A percentile compares a stretch with the other conserved stretches of the same genome.
Evolutionary conservation across 805 yeast species (phyloP).

Genomic region (Saccharomycopsis sp.): DNA sequence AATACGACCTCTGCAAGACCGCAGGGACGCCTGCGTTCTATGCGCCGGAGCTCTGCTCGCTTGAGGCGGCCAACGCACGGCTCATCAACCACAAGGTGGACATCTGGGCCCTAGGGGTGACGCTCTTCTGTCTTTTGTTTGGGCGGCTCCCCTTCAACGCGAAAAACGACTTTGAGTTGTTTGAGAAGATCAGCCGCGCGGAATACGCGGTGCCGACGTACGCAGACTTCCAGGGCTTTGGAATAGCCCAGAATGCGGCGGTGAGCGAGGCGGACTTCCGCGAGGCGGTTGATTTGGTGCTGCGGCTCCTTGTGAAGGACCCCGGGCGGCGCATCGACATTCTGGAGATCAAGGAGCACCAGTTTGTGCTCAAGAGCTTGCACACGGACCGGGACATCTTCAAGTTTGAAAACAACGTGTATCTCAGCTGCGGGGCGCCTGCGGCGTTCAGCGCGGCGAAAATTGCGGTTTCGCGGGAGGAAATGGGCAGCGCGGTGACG

Average conservation of each 20-base stretch:
- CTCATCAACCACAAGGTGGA: conserved; percentile 77
- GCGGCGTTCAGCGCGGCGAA: conserved; percentile 27
- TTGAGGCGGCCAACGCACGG: conserved; percentile 34
- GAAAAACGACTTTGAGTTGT: conserved; percentile 77
- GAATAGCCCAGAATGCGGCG: conserved; percentile 24
- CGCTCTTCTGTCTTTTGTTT: conserved; percentile 78
- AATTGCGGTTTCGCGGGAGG: conserved; percentile 58
- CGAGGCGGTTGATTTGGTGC: conserved; percentile 49
- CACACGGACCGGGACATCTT: conserved; percentile 24
- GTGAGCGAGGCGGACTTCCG: conserved; percentile 38
- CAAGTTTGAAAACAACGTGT: conserved; percentile 24
- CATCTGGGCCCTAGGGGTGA: conserved; percentile 96
- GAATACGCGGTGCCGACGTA: conserved; percentile 55
- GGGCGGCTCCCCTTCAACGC: conserved; percentile 89
- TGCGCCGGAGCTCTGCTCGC: conserved; percentile 85
- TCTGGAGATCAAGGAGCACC: conserved; percentile 66
- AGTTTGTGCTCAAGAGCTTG: conserved; percentile 50
- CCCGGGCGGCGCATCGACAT: conserved; percentile 65
- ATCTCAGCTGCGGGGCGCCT: conserved; percentile 22
- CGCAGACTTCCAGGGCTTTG: conserved; percentile 37
- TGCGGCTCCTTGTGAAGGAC: conserved; percentile 58
- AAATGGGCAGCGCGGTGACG: conserved; percentile 72
- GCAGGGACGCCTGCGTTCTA: conserved; percentile 98
- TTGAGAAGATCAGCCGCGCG: conserved; percentile 68
- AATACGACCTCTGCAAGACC: conserved; percentile 84